Conservation (phyloP, 768 basidiomycete species). For the Tephrocybe rancida region DNA sequence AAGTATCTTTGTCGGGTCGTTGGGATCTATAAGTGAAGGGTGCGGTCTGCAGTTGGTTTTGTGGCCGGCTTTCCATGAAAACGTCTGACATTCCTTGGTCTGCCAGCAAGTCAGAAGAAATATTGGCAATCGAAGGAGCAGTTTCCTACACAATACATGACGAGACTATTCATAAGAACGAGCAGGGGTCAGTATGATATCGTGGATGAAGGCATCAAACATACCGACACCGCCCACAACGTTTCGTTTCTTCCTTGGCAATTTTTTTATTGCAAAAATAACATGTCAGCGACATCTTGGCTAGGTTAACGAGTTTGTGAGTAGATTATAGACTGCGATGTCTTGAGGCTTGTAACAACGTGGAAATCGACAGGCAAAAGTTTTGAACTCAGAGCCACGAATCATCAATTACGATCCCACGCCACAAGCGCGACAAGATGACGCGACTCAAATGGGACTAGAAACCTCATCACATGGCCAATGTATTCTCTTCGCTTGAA, state of each 20-base stretch:
- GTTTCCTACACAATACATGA: slow-evolving; percentile 12
- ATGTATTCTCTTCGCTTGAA: too few relatives aligned
- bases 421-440: too few relatives aligned
- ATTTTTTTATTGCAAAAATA: slow-evolving; percentile 14
- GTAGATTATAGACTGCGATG: too few relatives aligned
- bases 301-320: too few relatives aligned
- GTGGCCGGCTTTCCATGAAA: slow-evolving; percentile 19
- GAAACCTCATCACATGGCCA: too few relatives aligned
- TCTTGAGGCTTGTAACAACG: too few relatives aligned
- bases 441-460: too few relatives aligned
- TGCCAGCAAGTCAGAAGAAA: too few relatives aligned
- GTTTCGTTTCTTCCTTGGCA: slow-evolving; percentile 8
- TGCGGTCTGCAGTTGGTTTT: slow-evolving; percentile 13
- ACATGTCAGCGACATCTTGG: background rate
- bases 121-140: background rate
- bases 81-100: slow-evolving; percentile 17
- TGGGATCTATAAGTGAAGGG: slow-evolving; percentile 8
- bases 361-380: too few relatives aligned
- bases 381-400: too few relatives aligned
- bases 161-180: background rate
- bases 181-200: too few relatives aligned
- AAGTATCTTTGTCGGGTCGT: background rate
- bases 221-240: slow-evolving; percentile 15
- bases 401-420: too few relatives aligned
- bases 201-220: background rate